Conservation (phyloP, 225 moss, liverwort and hornwort species). For the Sphagnum tenellum region DNA sequence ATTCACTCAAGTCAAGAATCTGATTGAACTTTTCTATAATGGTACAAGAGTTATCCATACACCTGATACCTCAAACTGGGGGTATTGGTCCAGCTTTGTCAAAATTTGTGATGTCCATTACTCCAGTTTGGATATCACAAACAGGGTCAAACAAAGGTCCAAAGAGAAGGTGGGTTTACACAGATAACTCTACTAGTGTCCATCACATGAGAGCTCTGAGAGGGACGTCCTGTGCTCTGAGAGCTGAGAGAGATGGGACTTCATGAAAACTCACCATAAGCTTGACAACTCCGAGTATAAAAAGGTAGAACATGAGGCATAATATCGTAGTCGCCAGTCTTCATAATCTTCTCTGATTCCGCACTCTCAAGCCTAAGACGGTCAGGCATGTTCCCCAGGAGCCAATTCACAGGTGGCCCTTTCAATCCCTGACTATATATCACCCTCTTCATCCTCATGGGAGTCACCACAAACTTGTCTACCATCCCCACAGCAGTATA, state of each 20-base stretch:
- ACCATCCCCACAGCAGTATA: neutral
- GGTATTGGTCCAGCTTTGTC: no score
- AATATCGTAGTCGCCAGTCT: slow-evolving; percentile 9
- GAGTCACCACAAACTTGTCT: neutral
- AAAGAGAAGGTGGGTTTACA: no score
- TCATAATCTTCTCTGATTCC: slow-evolving; percentile 5
- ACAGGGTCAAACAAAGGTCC: neutral
- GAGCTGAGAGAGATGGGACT: no score
- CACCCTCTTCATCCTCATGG: slow-evolving; percentile 4
- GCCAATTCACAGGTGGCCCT: slow-evolving; percentile 13
- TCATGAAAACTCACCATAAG: slow-evolving; percentile 9
- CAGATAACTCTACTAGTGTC: no score
- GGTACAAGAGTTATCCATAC: no score
- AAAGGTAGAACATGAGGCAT: slow-evolving; percentile 7
- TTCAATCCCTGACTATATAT: slow-evolving; percentile 19
- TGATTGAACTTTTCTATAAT: no score
- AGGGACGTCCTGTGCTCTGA: no score
- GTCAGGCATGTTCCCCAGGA: slow-evolving; percentile 18
- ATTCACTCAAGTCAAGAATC: no score
- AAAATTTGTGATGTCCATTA: no score
- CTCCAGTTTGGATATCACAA: neutral
- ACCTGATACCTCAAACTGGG: no score
- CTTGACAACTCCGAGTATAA: slow-evolving; percentile 12
- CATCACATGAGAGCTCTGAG: no score
- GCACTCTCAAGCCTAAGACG: slow-evolving; percentile 5